These are phyloP conservation scores for Coemansia sp. DNA, from an alignment of 371 early-diverging fungal genomes.

Conservation along the genomic window DNA sequence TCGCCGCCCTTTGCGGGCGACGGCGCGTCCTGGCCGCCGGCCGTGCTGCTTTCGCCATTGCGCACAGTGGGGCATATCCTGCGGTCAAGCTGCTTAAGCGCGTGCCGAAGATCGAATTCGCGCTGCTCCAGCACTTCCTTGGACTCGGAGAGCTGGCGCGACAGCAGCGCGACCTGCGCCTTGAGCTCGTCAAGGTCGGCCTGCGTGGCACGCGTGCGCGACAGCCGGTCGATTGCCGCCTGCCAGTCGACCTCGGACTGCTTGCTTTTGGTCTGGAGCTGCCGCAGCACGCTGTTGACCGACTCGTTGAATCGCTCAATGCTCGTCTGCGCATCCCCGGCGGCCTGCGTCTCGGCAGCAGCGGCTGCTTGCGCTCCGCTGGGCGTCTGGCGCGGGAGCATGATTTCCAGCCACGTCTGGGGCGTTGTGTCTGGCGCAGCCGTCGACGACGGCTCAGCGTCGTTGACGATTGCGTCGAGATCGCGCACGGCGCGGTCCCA, in stretches of 20 bases:
- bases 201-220: slow-evolving; percentile 21
- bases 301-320: slow-evolving; percentile 35
- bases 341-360: neutral
- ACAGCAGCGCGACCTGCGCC: slow-evolving; percentile 28
- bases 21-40: neutral
- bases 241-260: slow-evolving; percentile 30
- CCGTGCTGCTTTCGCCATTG: neutral
- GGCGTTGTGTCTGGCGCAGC: neutral
- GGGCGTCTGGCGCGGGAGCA: slow-evolving; percentile 13
- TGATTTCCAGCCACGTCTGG: slow-evolving; percentile 29
- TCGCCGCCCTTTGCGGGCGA: neutral
- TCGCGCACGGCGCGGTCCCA: slow-evolving; percentile 48
- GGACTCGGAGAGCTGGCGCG: slow-evolving; percentile 41
- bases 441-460: neutral
- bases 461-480: slow-evolving; percentile 20
- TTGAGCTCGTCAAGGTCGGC: slow-evolving; percentile 32
- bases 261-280: slow-evolving; percentile 21
- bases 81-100: slow-evolving; percentile 44
- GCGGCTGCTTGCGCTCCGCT: neutral
- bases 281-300: slow-evolving; percentile 25
- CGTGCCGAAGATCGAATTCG: slow-evolving; percentile 43
- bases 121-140: slow-evolving; percentile 51
- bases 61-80: slow-evolving; percentile 34
- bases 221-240: slow-evolving; percentile 30
- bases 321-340: slow-evolving; percentile 16